Conservation (phyloP, 2,329 filamentous ascomycete species). For the Ophiocordyceps camponoti-floridani region DNA sequence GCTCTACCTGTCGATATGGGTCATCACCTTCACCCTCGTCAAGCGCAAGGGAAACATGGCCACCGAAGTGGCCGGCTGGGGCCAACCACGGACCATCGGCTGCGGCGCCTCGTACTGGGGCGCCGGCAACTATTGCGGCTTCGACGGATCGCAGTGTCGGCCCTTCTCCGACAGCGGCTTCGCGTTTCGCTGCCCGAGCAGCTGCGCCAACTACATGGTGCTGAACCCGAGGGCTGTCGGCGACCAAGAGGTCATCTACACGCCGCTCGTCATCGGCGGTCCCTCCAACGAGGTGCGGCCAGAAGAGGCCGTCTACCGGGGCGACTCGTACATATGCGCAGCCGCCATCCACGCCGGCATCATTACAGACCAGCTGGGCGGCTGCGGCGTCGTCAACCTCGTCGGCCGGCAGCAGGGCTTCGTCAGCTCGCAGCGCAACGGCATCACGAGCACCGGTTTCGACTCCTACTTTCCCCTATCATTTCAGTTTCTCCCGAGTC, state of each 20-base stretch:
- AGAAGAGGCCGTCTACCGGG: slow-evolving; percentile 51
- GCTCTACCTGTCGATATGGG: slow-evolving; percentile 46
- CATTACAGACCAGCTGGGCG: slow-evolving; percentile 52
- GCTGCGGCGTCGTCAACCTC: slow-evolving; percentile 65
- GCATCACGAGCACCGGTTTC: slow-evolving; percentile 62
- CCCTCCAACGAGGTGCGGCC: slow-evolving; percentile 24
- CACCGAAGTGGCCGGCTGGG: slow-evolving; percentile 49
- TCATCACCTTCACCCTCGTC: slow-evolving; percentile 50
- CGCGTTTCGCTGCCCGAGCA: slow-evolving; percentile 58
- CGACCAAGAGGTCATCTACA: slow-evolving; percentile 45
- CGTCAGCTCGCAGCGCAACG: slow-evolving; percentile 45
- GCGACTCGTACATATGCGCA: slow-evolving; percentile 75
- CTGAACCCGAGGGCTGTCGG: slow-evolving; percentile 63
- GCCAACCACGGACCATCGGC: slow-evolving; percentile 42
- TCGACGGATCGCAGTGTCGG: slow-evolving; percentile 58
- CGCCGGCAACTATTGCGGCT: slow-evolving; percentile 50
- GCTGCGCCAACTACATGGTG: slow-evolving; percentile 46
- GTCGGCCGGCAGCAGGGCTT: slow-evolving; percentile 51
- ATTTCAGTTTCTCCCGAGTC: slow-evolving; percentile 53
- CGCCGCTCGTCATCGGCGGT: slow-evolving; percentile 50
- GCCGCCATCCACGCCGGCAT: slow-evolving; percentile 72
- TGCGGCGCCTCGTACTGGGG: slow-evolving; percentile 57
- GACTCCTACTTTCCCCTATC: slow-evolving; percentile 80
- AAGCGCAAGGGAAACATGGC: slow-evolving; percentile 42
- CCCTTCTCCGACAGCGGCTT: slow-evolving; percentile 56